Conservation (phyloP, 257 asterid genomes). For the Solanum tacnaense region DNA sequence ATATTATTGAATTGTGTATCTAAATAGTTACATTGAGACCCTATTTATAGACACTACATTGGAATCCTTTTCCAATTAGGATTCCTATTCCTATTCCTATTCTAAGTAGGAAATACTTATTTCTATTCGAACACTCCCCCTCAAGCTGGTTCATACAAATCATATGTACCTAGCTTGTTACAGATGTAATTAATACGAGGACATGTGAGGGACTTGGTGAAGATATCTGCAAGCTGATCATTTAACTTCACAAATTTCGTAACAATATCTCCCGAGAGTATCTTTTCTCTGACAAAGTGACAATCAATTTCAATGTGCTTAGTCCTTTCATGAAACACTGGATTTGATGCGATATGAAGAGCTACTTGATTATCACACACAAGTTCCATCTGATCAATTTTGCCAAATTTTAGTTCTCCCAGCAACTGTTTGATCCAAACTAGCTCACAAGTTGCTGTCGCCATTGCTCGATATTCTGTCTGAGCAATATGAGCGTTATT, state of each 20-base stretch:
- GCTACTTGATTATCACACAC: neutral
- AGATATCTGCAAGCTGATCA: neutral
- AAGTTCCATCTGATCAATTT: neutral
- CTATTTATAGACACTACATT: neutral
- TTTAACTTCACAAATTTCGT: no score
- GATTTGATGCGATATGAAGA: neutral
- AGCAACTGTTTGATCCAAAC: neutral
- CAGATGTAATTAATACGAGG: neutral
- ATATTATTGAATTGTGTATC: neutral
- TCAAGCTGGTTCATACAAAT: neutral
- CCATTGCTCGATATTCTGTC: neutral
- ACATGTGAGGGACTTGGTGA: neutral
- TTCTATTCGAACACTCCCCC: neutral
- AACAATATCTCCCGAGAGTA: neutral
- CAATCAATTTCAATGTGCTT: neutral
- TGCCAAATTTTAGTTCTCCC: neutral
- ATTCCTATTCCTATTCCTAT: neutral
- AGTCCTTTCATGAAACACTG: neutral
- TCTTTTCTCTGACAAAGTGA: neutral
- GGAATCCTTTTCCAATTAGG: neutral
- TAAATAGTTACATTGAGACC: neutral
- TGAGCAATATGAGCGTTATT: no score
- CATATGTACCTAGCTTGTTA: neutral
- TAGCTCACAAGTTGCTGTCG: neutral
- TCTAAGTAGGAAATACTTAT: neutral